Percentiles rank a stretch among this genome's conserved stretches.
Conservation (phyloP, 1,284 basidiomycete species). For the Ganoderma leucocontextum region DNA sequence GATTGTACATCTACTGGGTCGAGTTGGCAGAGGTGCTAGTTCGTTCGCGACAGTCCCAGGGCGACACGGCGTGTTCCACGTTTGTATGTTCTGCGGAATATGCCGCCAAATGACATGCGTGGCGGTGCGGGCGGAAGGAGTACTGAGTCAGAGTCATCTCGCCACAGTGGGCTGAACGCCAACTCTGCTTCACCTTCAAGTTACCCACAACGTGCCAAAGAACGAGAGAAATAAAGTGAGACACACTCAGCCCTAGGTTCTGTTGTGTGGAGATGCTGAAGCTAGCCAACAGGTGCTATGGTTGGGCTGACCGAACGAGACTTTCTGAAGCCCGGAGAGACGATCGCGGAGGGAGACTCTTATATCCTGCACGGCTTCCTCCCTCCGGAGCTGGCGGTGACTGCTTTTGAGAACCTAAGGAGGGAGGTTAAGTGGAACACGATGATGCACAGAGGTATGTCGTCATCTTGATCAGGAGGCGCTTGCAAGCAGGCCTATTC, state of each 20-base stretch:
- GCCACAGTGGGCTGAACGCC: background rate
- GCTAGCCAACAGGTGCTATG: background rate
- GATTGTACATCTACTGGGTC: background rate
- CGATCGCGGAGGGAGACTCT: constrained; percentile 72
- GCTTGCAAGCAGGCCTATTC: background rate
- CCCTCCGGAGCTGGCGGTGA: constrained; percentile 57
- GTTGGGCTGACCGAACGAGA: background rate
- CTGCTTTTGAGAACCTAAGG: constrained; percentile 62
- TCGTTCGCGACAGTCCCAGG: background rate
- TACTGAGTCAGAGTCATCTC: constrained; percentile 1
- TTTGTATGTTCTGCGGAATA: background rate
- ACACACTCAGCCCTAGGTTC: no score
- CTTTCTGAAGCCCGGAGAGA: constrained; percentile 47
- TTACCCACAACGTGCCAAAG: background rate
- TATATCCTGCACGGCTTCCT: constrained; percentile 62
- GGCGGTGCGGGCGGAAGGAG: constrained; percentile 1
- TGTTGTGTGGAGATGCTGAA: background rate
- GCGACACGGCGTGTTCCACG: background rate
- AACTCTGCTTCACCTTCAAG: background rate
- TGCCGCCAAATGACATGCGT: background rate
- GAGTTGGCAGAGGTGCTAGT: background rate
- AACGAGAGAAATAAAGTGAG: background rate
- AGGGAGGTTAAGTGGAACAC: constrained; percentile 73
- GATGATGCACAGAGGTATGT: constrained; percentile 75
- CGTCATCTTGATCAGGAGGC: background rate